Conservation (phyloP, 2,329 filamentous ascomycete species). For the Exserohilum turcica region DNA sequence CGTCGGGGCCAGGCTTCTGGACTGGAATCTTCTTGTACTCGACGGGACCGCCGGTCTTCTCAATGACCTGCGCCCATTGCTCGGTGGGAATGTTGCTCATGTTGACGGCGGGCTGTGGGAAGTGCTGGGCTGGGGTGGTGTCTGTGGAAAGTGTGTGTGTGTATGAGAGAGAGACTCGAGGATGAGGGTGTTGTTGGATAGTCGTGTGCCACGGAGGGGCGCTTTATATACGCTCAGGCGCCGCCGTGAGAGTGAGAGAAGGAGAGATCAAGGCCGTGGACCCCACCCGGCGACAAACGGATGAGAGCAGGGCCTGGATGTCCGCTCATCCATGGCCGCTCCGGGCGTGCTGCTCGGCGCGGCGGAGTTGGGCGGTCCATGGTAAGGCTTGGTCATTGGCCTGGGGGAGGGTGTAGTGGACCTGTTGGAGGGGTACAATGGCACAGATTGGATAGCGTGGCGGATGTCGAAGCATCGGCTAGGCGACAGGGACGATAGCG, state of each 20-base stretch:
- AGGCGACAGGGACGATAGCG: conserved; percentile 29
- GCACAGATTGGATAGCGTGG: conserved; percentile 24
- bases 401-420: conserved; percentile 22
- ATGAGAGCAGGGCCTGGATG: conserved; percentile 16
- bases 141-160: conserved; percentile 6
- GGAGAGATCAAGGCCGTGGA: conserved; percentile 8
- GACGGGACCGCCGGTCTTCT: conserved; percentile 73
- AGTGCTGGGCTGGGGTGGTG: conserved; percentile 1
- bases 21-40: conserved; percentile 84
- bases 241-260: conserved; percentile 7
- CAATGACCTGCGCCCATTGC: conserved; percentile 92
- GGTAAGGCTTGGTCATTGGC: conserved; percentile 12
- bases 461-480: conserved; percentile 44
- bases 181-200: conserved; percentile 15
- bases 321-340: conserved; percentile 31
- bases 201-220: background rate
- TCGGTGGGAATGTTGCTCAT: conserved; percentile 71
- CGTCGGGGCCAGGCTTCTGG: conserved; percentile 78
- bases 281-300: conserved; percentile 16
- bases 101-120: conserved; percentile 18
- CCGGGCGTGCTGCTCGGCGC: conserved; percentile 27
- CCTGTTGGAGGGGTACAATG: conserved; percentile 29
- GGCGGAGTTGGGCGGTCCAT: conserved; percentile 22
- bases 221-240: conserved; percentile 27
- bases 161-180: no score